Percentiles rank a stretch among this genome's conserved stretches.
These are phyloP conservation scores for Populus nigra DNA, from an alignment of 345 rosid genomes.

Conservation along the genomic window DNA sequence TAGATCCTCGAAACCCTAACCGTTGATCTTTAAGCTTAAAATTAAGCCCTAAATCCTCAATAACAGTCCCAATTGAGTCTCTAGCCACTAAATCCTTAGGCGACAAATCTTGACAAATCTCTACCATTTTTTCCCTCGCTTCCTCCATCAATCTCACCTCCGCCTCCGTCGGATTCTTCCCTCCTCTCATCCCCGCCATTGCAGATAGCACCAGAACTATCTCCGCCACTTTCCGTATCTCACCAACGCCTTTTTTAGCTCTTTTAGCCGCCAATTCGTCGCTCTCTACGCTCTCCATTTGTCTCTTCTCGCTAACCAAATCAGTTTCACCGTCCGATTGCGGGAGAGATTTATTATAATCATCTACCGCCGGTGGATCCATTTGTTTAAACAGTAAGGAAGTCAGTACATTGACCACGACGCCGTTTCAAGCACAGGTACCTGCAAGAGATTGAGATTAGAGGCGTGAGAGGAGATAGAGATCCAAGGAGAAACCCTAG, in stretches of 20 bases:
- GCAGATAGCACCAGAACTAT: conserved; percentile 74
- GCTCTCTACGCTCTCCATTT: conserved; percentile 21
- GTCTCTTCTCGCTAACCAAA: conserved; percentile 28
- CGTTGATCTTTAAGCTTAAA: conserved; percentile 54
- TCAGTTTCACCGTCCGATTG: conserved; percentile 13
- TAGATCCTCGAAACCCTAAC: conserved; percentile 48
- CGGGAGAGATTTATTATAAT: not conserved
- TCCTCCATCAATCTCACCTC: conserved; percentile 69
- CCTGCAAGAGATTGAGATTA: conserved; percentile 13
- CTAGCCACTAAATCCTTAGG: conserved; percentile 64
- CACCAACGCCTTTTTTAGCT: conserved; percentile 26
- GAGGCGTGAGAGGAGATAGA: not conserved
- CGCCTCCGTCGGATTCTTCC: conserved; percentile 51
- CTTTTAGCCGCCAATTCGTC: conserved; percentile 36
- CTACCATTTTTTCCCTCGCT: conserved; percentile 68
- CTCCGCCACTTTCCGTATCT: conserved; percentile 65
- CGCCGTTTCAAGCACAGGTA: not conserved
- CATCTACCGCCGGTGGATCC: conserved; percentile 25
- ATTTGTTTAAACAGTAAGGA: conserved; percentile 11
- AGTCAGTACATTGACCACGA: not conserved
- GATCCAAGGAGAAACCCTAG: conserved; percentile 6
- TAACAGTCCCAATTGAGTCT: conserved; percentile 56
- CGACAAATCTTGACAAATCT: conserved; percentile 44
- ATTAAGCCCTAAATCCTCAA: conserved; percentile 83
- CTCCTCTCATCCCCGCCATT: conserved; percentile 65